These are phyloP conservation scores for Baorangia bicolor DNA, from an alignment of 768 basidiomycete genomes.

Conservation along the genomic window DNA sequence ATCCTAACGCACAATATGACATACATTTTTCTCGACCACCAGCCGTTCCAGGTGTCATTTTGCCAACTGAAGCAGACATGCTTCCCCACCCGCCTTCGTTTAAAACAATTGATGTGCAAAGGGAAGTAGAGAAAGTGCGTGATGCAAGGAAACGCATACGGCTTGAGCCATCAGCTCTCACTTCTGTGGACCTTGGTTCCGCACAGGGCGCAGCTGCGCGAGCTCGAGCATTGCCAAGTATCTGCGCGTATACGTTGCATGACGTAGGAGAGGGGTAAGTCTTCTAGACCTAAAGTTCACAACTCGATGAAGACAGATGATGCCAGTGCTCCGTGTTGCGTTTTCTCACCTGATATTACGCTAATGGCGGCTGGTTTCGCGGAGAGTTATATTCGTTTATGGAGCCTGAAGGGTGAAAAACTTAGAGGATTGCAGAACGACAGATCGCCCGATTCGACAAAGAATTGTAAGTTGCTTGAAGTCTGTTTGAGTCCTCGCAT, in stretches of 20 bases:
- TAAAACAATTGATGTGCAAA: slow-evolving; percentile 81
- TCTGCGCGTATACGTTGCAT: slow-evolving; percentile 94
- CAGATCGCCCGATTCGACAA: slow-evolving; percentile 61
- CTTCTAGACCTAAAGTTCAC: neutral
- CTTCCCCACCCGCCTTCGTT: slow-evolving; percentile 82
- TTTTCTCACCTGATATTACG: slow-evolving; percentile 89
- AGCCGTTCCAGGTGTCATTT: slow-evolving; percentile 51
- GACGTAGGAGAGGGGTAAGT: slow-evolving; percentile 92
- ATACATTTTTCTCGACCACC: slow-evolving; percentile 51
- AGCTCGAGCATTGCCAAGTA: slow-evolving; percentile 78
- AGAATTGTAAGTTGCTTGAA: slow-evolving; percentile 56
- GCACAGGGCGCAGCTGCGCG: slow-evolving; percentile 53
- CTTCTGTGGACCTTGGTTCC: slow-evolving; percentile 55
- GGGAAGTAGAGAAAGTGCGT: slow-evolving; percentile 86
- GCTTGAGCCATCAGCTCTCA: slow-evolving; percentile 71
- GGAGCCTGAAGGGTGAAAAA: slow-evolving; percentile 93
- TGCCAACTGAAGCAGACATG: slow-evolving; percentile 70
- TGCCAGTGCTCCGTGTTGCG: slow-evolving; percentile 74
- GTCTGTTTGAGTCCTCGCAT: neutral
- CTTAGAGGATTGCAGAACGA: slow-evolving; percentile 76
- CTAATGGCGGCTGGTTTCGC: slow-evolving; percentile 94
- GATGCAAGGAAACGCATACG: slow-evolving; percentile 92
- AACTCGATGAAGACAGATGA: slow-evolving; percentile 10
- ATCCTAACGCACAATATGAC: slow-evolving; percentile 66
- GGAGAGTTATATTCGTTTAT: slow-evolving; percentile 92